Evolutionary conservation across 2,329 filamentous ascomycete genomes (phyloP), one percentile per base, ranked within the genome.

Genomic region (Fusarium praegraminearum): DNA sequence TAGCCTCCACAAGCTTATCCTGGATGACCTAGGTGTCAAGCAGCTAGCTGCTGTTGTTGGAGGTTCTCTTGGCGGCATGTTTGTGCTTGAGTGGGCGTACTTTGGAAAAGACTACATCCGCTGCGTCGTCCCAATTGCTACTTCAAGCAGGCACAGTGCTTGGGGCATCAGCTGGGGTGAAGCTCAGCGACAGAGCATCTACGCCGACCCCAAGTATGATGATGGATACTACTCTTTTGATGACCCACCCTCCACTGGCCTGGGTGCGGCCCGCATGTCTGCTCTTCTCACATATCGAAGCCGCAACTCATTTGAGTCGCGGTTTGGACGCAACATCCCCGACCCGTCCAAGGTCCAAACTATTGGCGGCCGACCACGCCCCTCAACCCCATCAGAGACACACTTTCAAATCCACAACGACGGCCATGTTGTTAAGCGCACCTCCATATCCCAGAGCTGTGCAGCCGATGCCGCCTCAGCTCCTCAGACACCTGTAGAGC

Each of bases 181-280:
- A 78, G 93, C 93, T 5, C 93, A 97, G 79, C 86, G 93, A 53
- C 93, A 96, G 81, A 94, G 92, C 85, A 98, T 99, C 78, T 99
- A 98, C 81, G 94, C 93, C 40, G 96, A 99, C 78, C 96, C 96
- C 33, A 98, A 98, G 83, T 99, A 99, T 79, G 94, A 98, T 67
- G 94, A 98, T 76, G 96, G 96, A 45, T 98, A 98, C 81, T 99
- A 98, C 78, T 76, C 89, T 2, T 97, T 96, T 75, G 87, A 92
- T 33, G 93, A 98, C 73, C 94, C 94, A 35, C 96, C 96, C 1
- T 84, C 90, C 0, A 91, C 94, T 1, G 96, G 96, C 1, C 87
- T 99, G 3, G 94, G 94, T 15, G 96, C 96, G 10, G 96, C 96
- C 28, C 93, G 96, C 75, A 99, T 99, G 96, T 93, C 94, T 60